Evolutionary conservation across 1,284 basidiomycete genomes (phyloP).

Genomic region (Vanrija sp.): DNA sequence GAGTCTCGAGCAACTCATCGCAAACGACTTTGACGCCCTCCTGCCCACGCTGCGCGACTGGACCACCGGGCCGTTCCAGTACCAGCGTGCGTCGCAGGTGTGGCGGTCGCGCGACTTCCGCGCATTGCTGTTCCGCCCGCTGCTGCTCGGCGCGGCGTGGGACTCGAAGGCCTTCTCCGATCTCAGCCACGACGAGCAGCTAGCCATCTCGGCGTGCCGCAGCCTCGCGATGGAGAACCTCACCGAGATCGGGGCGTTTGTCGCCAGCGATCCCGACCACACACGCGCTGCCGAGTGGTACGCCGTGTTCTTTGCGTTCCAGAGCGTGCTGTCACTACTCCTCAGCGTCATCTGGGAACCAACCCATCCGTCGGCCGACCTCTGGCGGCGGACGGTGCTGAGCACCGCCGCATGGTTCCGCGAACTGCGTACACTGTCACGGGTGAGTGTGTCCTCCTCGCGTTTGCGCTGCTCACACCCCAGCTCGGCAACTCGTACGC

Average conservation of each 20-base stretch:
- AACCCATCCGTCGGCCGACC: not conserved
- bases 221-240: constrained; percentile 18
- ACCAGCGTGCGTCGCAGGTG: constrained; percentile 6
- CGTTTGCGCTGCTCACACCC: not conserved
- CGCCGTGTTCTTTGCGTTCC: constrained; percentile 22
- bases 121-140: constrained; percentile 24
- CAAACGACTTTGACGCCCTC: not conserved
- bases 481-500: not conserved
- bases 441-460: not conserved
- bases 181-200: constrained; percentile 5
- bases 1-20: constrained; percentile 14
- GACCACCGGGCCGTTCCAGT: not conserved
- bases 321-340: constrained; percentile 16
- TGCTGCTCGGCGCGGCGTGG: constrained; percentile 27
- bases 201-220: constrained; percentile 19
- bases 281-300: constrained; percentile 20
- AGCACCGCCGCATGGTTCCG: constrained; percentile 13
- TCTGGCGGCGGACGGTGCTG: constrained; percentile 4
- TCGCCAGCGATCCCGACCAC: not conserved
- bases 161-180: constrained; percentile 14
- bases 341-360: constrained; percentile 23
- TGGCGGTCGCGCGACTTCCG: constrained; percentile 23
- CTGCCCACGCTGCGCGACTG: constrained; percentile 9
- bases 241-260: constrained; percentile 11
- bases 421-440: constrained; percentile 3